Percentiles rank a stretch among this genome's conserved stretches.
Conservation (phyloP, 164 flowering plant species). For the Piper betle region DNA sequence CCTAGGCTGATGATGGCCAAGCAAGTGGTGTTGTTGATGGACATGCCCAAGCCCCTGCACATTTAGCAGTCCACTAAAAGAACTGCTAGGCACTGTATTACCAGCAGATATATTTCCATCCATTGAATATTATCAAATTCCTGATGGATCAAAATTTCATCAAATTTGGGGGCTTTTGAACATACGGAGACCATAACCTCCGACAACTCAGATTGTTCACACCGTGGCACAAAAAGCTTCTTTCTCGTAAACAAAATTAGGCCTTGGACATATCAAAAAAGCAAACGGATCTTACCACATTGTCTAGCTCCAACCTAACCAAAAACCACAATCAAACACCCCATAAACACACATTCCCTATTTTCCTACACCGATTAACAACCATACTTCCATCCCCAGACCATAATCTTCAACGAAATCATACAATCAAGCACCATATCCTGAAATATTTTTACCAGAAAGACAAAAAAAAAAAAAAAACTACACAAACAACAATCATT, state of each 20-base stretch:
- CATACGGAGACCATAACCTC: no score
- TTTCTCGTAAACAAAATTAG: no score
- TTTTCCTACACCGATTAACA: background rate
- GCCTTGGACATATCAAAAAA: no score
- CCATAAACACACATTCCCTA: no score
- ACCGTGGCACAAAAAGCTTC: no score
- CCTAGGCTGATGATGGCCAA: background rate
- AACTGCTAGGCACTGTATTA: conserved; percentile 8
- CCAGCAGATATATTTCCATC: conserved; percentile 1
- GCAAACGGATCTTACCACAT: no score
- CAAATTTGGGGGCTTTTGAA: no score
- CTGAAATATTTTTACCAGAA: background rate
- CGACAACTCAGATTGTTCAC: no score
- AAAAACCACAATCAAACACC: no score
- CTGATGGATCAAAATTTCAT: no score
- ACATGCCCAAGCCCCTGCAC: conserved; percentile 7
- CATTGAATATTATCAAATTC: background rate
- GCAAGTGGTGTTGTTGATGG: conserved; percentile 19
- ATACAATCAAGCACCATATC: background rate
- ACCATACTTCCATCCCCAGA: background rate
- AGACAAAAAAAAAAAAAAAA: background rate
- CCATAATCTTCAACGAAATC: background rate
- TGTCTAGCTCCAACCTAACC: no score
- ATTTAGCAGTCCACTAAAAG: conserved; percentile 5
- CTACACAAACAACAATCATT: background rate